Conservation (phyloP, 805 yeast species). For the Zygoascus bituminiphila region DNA sequence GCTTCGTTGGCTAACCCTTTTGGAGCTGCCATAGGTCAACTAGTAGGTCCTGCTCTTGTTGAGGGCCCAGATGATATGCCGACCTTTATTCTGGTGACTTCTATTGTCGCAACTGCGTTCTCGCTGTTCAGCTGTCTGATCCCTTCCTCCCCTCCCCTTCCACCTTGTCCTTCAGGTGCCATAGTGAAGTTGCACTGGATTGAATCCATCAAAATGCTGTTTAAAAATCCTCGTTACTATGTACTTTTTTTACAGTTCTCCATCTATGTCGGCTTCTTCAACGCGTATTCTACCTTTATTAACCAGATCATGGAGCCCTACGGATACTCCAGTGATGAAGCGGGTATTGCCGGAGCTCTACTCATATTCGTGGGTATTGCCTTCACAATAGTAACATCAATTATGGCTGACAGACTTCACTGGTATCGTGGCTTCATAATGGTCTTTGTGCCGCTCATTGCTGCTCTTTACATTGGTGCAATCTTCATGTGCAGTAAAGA, state of each 20-base stretch:
- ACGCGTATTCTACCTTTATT: constrained; percentile 25
- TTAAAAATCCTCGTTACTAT: constrained; percentile 14
- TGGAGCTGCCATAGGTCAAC: constrained; percentile 29
- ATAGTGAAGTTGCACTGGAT: constrained; percentile 19
- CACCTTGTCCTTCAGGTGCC: constrained; percentile 28
- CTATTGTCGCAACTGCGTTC: constrained; percentile 19
- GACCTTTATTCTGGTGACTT: constrained; percentile 20
- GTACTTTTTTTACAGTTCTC: constrained; percentile 21
- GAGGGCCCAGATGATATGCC: constrained; percentile 17
- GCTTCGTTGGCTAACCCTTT: constrained; percentile 29
- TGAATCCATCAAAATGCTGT: constrained; percentile 17
- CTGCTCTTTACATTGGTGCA: constrained; percentile 24
- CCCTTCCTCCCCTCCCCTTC: constrained; percentile 19
- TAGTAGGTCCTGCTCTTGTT: constrained; percentile 28
- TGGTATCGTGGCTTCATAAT: constrained; percentile 17
- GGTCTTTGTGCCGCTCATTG: constrained; percentile 24
- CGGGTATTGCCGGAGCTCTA: constrained; percentile 28
- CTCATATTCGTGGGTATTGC: constrained; percentile 27
- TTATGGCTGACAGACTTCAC: constrained; percentile 25
- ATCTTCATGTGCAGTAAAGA: constrained; percentile 25
- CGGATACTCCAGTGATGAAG: constrained; percentile 28
- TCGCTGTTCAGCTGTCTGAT: constrained; percentile 17
- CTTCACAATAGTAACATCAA: constrained; percentile 24
- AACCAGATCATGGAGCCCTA: constrained; percentile 28
- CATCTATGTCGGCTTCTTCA: constrained; percentile 28